A percentile compares a stretch with the other conserved stretches of the same genome.
Evolutionary conservation across 768 basidiomycete genomes (phyloP).

Genomic region (Lentinula detonsa): DNA sequence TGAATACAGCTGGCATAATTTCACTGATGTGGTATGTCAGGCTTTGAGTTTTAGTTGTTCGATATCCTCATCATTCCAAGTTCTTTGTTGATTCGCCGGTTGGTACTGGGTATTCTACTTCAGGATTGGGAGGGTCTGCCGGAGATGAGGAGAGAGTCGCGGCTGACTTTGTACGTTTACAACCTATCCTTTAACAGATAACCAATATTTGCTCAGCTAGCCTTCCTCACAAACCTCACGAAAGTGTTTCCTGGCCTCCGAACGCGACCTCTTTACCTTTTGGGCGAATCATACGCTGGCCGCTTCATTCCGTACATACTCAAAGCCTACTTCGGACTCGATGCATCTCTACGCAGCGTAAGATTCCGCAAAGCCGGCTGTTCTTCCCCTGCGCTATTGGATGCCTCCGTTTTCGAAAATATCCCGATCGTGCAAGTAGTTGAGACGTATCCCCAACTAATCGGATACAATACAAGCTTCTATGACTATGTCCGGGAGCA

Average conservation of each 20-base stretch:
- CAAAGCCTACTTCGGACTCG: conserved; percentile 22
- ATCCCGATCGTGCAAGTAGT: conserved; percentile 16
- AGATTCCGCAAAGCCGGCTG: neutral
- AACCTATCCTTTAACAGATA: neutral
- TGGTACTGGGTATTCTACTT: conserved; percentile 6
- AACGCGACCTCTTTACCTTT: conserved; percentile 39
- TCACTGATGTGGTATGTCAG: conserved; percentile 11
- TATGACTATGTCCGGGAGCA: conserved; percentile 23
- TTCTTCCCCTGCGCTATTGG: neutral
- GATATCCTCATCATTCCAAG: conserved; percentile 2
- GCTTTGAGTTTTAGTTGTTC: neutral
- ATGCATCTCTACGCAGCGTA: neutral
- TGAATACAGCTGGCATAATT: conserved; percentile 11
- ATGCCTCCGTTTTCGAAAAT: neutral
- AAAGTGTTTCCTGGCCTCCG: conserved; percentile 48
- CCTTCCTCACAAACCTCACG: conserved; percentile 42
- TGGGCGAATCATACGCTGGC: conserved; percentile 51
- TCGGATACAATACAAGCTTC: conserved; percentile 38
- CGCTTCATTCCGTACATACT: conserved; percentile 45
- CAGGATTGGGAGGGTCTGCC: neutral
- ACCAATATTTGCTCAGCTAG: conserved; percentile 21
- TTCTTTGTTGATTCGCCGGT: neutral
- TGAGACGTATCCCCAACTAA: conserved; percentile 49
- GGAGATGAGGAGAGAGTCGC: conserved; percentile 53
- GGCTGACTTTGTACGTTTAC: conserved; percentile 38